Evolutionary conservation across 345 rosid genomes (phyloP), one percentile per base, ranked within the genome.

Genomic region (Bretschneidera sinensis): DNA sequence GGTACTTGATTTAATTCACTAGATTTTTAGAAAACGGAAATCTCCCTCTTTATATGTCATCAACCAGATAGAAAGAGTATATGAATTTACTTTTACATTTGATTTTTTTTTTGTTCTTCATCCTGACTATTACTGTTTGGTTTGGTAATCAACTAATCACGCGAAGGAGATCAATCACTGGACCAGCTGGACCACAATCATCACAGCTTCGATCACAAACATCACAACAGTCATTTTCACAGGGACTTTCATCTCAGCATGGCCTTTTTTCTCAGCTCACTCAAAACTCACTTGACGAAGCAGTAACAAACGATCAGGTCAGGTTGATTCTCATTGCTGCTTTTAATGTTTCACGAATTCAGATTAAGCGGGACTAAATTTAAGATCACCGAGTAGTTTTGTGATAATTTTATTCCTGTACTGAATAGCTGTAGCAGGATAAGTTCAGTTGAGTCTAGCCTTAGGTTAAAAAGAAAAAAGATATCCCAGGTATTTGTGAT

Each of bases 151-250:
- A n/a, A n/a, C n/a, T n/a, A n/a, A n/a, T 39, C 17, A 69, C 24
- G 5, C 57, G 60, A 71, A 90, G 99, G 83, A 81, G 91, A 70
- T 68, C 85, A 60, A 77, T 74, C 55, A 51, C 74, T 51, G 60
- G 51, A 20, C 69, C 74, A 39, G 62, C 59, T 64, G 83, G 80
- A 65, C 68, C 75, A 25, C 92, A 81, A 73, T 57, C 87, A 43
- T 86, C 95, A 21, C 96, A 85, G 79, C 59, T 69, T 69, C 76
- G 84, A 53, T 79, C 91, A 0, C 96, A 84, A 63, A 82, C 70
- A 43, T 86, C 90, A 13, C 96, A 83, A 62, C 97, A 91, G 61
- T 95, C 96, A 4, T 79, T 83, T 65, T 90, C 97, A 10, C 97
- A 83, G 72, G 97, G 97, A 24, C 64, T 74, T 66, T 86, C 99